Conservation (phyloP, 2,329 filamentous ascomycete genomes). For the Nectriaceae sp. region DNA sequence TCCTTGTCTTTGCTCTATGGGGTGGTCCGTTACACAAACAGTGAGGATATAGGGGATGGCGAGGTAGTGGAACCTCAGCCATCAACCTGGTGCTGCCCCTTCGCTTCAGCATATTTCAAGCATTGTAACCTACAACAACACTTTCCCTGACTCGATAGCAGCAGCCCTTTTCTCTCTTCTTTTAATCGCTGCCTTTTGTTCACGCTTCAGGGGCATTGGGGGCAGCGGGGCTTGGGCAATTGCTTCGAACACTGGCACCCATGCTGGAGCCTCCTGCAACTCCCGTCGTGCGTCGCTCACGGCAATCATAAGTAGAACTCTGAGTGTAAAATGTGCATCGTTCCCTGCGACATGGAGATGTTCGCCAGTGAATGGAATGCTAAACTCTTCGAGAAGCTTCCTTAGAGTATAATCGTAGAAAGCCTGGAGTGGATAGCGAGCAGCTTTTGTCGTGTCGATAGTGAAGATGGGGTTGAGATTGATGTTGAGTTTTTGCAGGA, state of each 20-base stretch:
- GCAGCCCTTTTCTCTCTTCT: no score
- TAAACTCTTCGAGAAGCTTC: conserved; percentile 22
- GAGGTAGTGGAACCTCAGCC: no score
- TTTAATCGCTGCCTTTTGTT: no score
- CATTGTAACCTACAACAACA: no score
- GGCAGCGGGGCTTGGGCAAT: not conserved
- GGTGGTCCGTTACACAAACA: no score
- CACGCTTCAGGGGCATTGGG: no score
- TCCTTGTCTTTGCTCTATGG: no score
- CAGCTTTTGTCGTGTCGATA: conserved; percentile 26
- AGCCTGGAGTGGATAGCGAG: conserved; percentile 24
- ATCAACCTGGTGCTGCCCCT: no score
- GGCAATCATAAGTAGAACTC: not conserved
- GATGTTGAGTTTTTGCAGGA: conserved; percentile 11
- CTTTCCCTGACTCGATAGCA: no score
- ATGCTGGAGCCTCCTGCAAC: not conserved
- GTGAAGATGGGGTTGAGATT: conserved; percentile 19
- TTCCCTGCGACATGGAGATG: conserved; percentile 28
- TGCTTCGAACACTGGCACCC: not conserved
- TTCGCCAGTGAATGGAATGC: conserved; percentile 9
- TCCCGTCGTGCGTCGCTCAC: not conserved
- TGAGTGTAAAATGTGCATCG: conserved; percentile 35
- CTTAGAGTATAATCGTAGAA: conserved; percentile 25
- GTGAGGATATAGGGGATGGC: no score
- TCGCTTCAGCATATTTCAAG: no score